phyloP scores from a whole-genome alignment of 2,329 filamentous ascomycete species.

The Neurospora sp. region DNA sequence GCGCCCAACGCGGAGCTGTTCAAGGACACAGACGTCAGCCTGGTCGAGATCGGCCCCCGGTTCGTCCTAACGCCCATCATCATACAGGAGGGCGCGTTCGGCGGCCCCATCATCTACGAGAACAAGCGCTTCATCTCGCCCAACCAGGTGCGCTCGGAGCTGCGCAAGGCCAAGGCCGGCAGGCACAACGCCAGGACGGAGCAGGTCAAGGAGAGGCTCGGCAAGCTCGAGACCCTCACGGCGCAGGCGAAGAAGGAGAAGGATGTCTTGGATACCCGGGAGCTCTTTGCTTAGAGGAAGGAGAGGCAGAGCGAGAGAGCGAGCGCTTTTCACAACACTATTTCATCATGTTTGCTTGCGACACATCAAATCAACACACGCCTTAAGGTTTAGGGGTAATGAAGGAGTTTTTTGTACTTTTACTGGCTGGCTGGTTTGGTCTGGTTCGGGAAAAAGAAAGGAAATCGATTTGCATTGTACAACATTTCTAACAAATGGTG shows the following conservation, averaged over 20 bases:
- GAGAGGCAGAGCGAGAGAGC: background rate
- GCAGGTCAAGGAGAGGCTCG: conserved; percentile 58
- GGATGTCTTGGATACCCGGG: conserved; percentile 60
- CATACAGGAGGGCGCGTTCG: conserved; percentile 90
- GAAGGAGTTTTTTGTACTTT: background rate
- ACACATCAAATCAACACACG: background rate
- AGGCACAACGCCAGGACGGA: conserved; percentile 71
- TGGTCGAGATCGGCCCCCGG: conserved; percentile 89
- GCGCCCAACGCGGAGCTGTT: conserved; percentile 12
- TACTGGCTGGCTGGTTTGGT: background rate
- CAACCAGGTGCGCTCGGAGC: conserved; percentile 82
- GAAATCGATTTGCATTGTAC: background rate
- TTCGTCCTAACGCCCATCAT: conserved; percentile 92
- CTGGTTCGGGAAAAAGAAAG: background rate
- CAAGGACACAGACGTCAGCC: conserved; percentile 64
- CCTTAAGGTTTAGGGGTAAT: background rate
- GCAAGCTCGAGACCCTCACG: conserved; percentile 66
- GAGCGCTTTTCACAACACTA: background rate
- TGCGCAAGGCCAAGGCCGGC: conserved; percentile 65
- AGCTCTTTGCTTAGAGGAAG: conserved; percentile 18
- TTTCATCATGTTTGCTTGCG: background rate
- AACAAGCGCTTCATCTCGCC: conserved; percentile 96
- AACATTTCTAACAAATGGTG: background rate
- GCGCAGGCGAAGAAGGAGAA: conserved; percentile 51
- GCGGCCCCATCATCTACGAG: conserved; percentile 94